phyloP scores from a whole-genome alignment of 2,329 filamentous ascomycete genomes.

The Cytospora mali region DNA sequence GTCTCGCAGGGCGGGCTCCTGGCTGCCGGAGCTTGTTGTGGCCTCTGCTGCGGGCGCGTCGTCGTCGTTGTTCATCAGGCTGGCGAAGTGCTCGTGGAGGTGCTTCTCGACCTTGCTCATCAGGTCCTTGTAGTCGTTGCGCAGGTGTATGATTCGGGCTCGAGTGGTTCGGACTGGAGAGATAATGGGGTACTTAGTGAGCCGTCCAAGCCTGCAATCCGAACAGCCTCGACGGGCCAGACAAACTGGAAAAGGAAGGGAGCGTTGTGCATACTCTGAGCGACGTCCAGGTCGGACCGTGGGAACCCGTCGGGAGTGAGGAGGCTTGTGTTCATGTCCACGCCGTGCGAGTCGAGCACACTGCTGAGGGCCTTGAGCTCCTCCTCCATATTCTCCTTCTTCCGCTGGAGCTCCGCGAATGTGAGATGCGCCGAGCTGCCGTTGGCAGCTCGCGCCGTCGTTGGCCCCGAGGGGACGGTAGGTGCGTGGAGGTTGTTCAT shows the following conservation, averaged over 20 bases:
- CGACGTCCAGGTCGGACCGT: constrained; percentile 89
- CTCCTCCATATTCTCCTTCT: constrained; percentile 82
- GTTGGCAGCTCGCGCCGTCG: constrained; percentile 61
- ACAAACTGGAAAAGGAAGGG: neutral
- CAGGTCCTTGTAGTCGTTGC: constrained; percentile 90
- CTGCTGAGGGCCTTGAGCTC: constrained; percentile 83
- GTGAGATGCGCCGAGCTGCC: constrained; percentile 67
- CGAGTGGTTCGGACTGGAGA: constrained; percentile 83
- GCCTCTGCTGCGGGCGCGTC: constrained; percentile 38
- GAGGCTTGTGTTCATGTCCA: constrained; percentile 87
- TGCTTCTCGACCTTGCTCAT: constrained; percentile 83
- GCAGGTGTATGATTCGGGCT: constrained; percentile 82
- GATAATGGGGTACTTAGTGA: constrained; percentile 25
- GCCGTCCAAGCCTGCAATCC: neutral
- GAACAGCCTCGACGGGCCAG: neutral
- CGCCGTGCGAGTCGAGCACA: constrained; percentile 89
- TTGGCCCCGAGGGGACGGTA: constrained; percentile 73
- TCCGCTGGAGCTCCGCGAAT: constrained; percentile 76
- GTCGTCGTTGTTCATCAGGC: constrained; percentile 45
- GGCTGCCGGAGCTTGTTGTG: constrained; percentile 30
- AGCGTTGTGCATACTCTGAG: constrained; percentile 69
- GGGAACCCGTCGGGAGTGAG: constrained; percentile 91
- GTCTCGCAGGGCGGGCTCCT: constrained; percentile 35
- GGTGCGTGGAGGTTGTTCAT: constrained; percentile 63
- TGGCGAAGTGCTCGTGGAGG: constrained; percentile 90